These are phyloP conservation scores for Russula dissimulans DNA, from an alignment of 768 basidiomycete genomes.

Conservation along the genomic window DNA sequence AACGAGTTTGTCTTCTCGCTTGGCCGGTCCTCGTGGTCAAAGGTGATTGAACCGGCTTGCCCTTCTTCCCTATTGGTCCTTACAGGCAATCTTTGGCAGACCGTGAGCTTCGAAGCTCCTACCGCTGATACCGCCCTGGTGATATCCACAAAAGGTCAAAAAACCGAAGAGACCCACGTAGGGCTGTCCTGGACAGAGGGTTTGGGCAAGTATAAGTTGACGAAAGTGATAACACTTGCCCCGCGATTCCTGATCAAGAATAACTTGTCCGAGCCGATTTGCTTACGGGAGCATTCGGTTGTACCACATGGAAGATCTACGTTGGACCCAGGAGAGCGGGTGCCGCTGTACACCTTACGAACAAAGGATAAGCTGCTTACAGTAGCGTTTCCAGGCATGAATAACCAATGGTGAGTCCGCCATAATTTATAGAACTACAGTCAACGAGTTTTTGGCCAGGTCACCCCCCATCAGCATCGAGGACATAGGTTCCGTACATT, in stretches of 20 bases:
- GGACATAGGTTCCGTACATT: conserved; percentile 77
- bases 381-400: conserved; percentile 77
- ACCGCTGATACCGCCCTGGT: conserved; percentile 81
- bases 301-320: conserved; percentile 50
- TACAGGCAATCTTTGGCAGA: conserved; percentile 30
- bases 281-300: conserved; percentile 79
- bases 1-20: conserved; percentile 79
- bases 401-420: conserved; percentile 58
- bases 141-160: conserved; percentile 53
- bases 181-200: conserved; percentile 92
- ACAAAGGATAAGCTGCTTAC: conserved; percentile 68
- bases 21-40: conserved; percentile 84
- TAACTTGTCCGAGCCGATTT: conserved; percentile 54
- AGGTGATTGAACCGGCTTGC: conserved; percentile 34
- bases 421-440: neutral
- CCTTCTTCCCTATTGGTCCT: neutral
- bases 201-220: conserved; percentile 93
- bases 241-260: conserved; percentile 92
- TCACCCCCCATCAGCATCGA: conserved; percentile 87
- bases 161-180: conserved; percentile 60
- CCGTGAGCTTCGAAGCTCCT: conserved; percentile 86
- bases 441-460: conserved; percentile 37
- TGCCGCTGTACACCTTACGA: conserved; percentile 58
- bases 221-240: conserved; percentile 84
- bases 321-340: conserved; percentile 59